Evolutionary conservation across 495 filamentous ascomycete genomes (phyloP).

Genomic region (Penicillium cosmopolitanum): DNA sequence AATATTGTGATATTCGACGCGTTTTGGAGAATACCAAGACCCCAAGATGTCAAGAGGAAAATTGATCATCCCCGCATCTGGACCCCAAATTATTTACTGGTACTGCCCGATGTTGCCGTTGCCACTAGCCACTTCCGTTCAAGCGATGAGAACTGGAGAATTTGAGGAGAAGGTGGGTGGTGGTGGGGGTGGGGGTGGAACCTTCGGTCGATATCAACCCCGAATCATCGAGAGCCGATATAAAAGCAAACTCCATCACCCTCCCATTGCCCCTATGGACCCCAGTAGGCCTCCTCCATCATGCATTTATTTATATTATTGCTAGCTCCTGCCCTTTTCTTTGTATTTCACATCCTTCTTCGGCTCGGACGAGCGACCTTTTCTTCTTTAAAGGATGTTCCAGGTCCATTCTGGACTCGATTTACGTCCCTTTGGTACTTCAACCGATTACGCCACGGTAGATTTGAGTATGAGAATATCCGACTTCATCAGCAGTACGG

Average conservation of each 20-base stretch:
- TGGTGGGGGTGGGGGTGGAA: slow-evolving; percentile 35
- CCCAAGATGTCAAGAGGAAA: no score
- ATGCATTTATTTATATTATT: slow-evolving; percentile 18
- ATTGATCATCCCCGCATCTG: no score
- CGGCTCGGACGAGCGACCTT: slow-evolving; percentile 25
- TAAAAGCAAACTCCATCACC: neutral
- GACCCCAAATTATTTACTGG: no score
- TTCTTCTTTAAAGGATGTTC: slow-evolving; percentile 47
- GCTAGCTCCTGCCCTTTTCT: slow-evolving; percentile 16
- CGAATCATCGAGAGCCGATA: slow-evolving; percentile 1
- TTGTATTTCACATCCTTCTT: slow-evolving; percentile 15
- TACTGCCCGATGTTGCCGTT: no score
- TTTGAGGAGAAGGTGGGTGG: slow-evolving; percentile 12
- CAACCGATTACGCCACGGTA: slow-evolving; percentile 40
- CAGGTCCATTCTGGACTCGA: slow-evolving; percentile 56
- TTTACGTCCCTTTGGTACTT: slow-evolving; percentile 63
- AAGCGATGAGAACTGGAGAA: neutral
- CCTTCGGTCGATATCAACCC: neutral
- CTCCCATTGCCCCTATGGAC: neutral
- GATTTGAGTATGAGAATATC: slow-evolving; percentile 51
- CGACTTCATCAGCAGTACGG: slow-evolving; percentile 46
- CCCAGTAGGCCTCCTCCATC: neutral
- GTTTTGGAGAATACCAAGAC: no score
- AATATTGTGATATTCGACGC: no score
- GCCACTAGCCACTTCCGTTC: no score